phyloP scores from a whole-genome alignment of 2,329 filamentous ascomycete genomes.

The Fusarium oligoseptatum region DNA sequence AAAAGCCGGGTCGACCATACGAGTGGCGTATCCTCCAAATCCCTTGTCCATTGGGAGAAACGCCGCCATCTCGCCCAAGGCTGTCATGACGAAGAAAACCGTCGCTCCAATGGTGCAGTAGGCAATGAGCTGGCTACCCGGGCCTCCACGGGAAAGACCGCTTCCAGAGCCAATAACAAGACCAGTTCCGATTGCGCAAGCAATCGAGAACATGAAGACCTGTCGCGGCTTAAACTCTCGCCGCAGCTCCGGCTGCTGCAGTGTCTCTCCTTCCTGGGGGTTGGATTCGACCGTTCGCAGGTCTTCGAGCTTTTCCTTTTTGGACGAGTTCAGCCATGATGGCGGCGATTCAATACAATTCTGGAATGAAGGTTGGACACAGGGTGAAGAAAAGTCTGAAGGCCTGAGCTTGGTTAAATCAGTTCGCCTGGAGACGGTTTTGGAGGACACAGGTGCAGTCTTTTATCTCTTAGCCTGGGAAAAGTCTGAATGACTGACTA shows the following conservation, averaged over 20 bases:
- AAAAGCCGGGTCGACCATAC: conserved; percentile 50
- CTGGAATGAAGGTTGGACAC: too few species aligned
- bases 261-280: not conserved
- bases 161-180: conserved; percentile 66
- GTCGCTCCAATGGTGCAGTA: conserved; percentile 60
- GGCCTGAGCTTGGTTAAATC: too few species aligned
- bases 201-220: conserved; percentile 50
- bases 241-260: conserved; percentile 13
- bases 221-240: conserved; percentile 47
- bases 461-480: too few species aligned
- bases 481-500: too few species aligned
- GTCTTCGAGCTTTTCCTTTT: not conserved
- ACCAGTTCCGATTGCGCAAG: conserved; percentile 49
- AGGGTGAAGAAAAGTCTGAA: too few species aligned
- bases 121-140: conserved; percentile 54
- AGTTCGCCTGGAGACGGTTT: too few species aligned
- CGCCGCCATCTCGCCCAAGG: conserved; percentile 52
- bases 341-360: not conserved
- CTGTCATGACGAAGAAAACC: conserved; percentile 68
- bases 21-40: conserved; percentile 48
- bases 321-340: not conserved
- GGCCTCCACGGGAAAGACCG: conserved; percentile 63
- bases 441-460: too few species aligned
- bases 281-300: not conserved
- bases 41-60: conserved; percentile 47